Base-by-base conservation (phyloP, 2,329 filamentous ascomycete species). In the Alternaria novae-zelandiae region DNA sequence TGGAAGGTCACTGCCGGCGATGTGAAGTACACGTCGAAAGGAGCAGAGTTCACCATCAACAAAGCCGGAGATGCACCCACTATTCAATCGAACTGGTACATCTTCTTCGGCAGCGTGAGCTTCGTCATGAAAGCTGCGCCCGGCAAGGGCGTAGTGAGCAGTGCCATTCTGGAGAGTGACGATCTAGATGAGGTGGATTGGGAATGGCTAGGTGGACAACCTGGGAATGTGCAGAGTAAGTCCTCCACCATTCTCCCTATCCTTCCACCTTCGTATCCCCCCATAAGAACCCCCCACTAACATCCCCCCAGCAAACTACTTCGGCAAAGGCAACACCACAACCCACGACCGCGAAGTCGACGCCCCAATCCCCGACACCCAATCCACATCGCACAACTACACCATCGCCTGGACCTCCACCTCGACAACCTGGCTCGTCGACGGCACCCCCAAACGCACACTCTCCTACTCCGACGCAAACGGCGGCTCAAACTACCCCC, bases 131-230 rank as follows among this genome's bases (percentile, higher is more conserved):
- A 91, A 81, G 90, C 91, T 6, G 89, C 93, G 1, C 81, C 84
- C 1, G 93, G 94, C 10, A 83, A 82, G 6, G 93, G 94, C 50
- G 89, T 97, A 63, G 88, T 97, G 70, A 92, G 89, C 75, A 86
- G 90, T 67, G 89, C 96, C 72, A 94, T 96, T 78, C 85, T 94
- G 78, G 84, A 95, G 69, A 94, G 91, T 59, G 90, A 95, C 68
- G 90, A 93, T 70, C 85, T 94, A 7, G 93, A 96, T 76, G 92
- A 96, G 80, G 88, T 96, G 41, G 93, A 96, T 75, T 94, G 91
- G 81, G 92, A 94, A 75, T 91, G 92, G 73, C 84, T 93, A 56
- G 92, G 92, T 47, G 85, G 85, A 59, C 89, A 91, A 74, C 79
- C 80, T 46, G 87, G 83, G 6, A 80, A 84, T 36, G 90, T 86